These are phyloP conservation scores for Trichophyton mentagrophytes DNA, from an alignment of 2,329 filamentous ascomycete genomes.

Conservation along the genomic window DNA sequence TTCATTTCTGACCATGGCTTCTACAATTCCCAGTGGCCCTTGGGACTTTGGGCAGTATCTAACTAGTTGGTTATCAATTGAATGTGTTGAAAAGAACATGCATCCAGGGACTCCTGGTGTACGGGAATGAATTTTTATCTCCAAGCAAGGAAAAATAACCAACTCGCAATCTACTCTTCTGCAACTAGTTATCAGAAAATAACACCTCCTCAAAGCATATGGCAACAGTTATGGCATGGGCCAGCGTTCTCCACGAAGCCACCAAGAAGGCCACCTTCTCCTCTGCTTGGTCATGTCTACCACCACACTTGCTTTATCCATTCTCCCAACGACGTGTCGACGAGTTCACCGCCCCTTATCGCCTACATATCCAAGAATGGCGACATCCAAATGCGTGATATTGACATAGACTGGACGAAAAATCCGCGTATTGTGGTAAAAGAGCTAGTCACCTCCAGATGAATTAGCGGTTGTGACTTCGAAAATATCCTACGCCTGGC, in stretches of 20 bases:
- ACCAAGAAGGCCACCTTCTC: not conserved
- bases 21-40: too few species aligned
- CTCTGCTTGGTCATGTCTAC: not conserved
- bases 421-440: constrained; percentile 1
- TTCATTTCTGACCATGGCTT: constrained; percentile 19
- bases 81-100: too few species aligned
- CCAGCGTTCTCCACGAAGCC: not conserved
- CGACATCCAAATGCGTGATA: not conserved
- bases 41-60: too few species aligned
- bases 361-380: not conserved
- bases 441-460: not conserved
- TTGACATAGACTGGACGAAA: constrained; percentile 2
- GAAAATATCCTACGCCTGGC: not conserved
- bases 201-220: too few species aligned
- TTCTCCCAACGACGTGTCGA: not conserved
- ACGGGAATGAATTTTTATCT: too few species aligned
- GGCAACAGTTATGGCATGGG: not conserved
- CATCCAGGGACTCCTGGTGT: too few species aligned
- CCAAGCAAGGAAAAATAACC: too few species aligned
- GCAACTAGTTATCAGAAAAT: too few species aligned
- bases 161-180: too few species aligned
- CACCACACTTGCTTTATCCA: not conserved
- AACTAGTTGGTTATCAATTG: too few species aligned
- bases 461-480: not conserved
- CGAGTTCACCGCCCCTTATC: not conserved